phyloP scores from a whole-genome alignment of 495 filamentous ascomycete genomes.

The Penicillium pulvis region DNA sequence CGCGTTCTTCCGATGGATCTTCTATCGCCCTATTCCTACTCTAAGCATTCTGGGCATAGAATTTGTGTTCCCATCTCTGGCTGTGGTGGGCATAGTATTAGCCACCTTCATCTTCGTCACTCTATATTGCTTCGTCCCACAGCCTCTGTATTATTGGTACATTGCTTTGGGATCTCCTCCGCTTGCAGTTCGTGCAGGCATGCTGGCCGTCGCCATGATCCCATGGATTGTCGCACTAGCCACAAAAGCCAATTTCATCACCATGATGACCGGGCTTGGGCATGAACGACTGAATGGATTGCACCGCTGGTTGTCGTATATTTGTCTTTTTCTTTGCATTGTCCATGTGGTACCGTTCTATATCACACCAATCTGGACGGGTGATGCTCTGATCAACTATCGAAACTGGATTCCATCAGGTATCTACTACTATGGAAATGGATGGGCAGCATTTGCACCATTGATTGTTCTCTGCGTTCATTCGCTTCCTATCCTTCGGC shows the following conservation, averaged over 20 bases:
- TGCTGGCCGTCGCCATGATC: constrained; percentile 91
- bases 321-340: constrained; percentile 79
- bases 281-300: constrained; percentile 91
- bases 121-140: constrained; percentile 80
- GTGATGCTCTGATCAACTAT: constrained; percentile 68
- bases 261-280: constrained; percentile 83
- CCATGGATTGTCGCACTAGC: constrained; percentile 90
- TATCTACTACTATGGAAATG: constrained; percentile 80
- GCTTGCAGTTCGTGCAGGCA: constrained; percentile 84
- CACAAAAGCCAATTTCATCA: constrained; percentile 89
- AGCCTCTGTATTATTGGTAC: constrained; percentile 81
- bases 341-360: constrained; percentile 90
- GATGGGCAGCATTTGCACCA: constrained; percentile 83
- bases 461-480: constrained; percentile 79
- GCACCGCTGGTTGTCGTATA: constrained; percentile 89
- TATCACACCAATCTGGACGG: constrained; percentile 80
- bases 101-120: constrained; percentile 69
- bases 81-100: constrained; percentile 64
- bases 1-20: constrained; percentile 78
- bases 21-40: constrained; percentile 81
- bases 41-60: constrained; percentile 60
- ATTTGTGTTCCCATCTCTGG: constrained; percentile 75
- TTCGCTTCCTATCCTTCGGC: constrained; percentile 70
- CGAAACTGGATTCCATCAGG: constrained; percentile 60
- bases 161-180: constrained; percentile 86